Base-by-base conservation (phyloP, 1,284 basidiomycete genomes). In the Vanrija sp. region DNA sequence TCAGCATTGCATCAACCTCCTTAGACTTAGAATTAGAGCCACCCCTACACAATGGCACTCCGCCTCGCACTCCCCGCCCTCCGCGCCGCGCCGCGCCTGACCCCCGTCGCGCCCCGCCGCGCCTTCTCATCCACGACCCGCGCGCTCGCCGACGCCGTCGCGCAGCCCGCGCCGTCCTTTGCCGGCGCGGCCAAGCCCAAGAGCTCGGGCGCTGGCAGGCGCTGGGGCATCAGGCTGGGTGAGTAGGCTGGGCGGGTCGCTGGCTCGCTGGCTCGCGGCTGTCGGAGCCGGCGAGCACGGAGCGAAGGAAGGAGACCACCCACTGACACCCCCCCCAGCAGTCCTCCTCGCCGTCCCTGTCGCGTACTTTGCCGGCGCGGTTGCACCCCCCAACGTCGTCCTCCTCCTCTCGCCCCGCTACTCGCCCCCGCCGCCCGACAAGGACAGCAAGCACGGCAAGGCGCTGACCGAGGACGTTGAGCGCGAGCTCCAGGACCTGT, bases 321-420 rank as follows among this genome's bases (percentile, higher is more conserved):
- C 23, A 19, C 18, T 22, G 19, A 18, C 31, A 39, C 38, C 39
- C 15, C 39, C 15, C 41, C 20, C 49, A 73, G 71, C 64, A 15
- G 49, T 73, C 20, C 61, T 61, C 22, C 49, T 73, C 42, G 67
- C 73, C 15, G 61, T 75, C 49, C 68, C 69, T 15, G 59, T 63
- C 9, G 60, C 62, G 24, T 77, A 70, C 59, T 49, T 75, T 36
- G 56, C 79, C 10, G 86, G 86, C 16, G 80, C 84, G 10, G 68
- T 86, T 45, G 86, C 83, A 70, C 86, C 86, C 2, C 85, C 85
- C 1, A 71, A 80, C 12, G 65, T 84, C 51, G 74, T 83, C 31
- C 78, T 81, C 45, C 79, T 89, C 53, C 74, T 92, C 49, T 85
- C 83, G 50, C 89, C 89, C 10, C 81, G 85, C 7, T 78, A 82